Percentiles rank a stretch among this genome's conserved stretches.
Conservation (phyloP, 164 flowering plant genomes). For the Buxus sempervirens region DNA sequence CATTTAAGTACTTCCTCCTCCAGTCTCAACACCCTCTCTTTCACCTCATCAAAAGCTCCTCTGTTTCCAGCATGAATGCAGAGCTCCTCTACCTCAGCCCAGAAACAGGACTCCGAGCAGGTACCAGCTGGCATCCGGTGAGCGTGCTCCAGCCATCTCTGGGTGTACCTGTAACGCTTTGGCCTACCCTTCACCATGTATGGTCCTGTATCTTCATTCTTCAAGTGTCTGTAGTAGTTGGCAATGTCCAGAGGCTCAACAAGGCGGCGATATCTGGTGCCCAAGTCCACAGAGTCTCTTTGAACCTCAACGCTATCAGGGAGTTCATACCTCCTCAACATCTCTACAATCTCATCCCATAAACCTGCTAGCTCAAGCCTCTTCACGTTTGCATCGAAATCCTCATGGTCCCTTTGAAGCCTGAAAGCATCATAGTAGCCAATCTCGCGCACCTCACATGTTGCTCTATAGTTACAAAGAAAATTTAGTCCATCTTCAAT, state of each 20-base stretch:
- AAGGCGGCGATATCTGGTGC: slow-evolving; percentile 54
- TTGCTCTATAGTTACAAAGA: slow-evolving; percentile 37
- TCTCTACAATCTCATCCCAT: slow-evolving; percentile 75
- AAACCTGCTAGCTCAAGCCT: slow-evolving; percentile 67
- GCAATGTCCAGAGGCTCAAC: slow-evolving; percentile 88
- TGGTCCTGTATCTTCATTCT: slow-evolving; percentile 64
- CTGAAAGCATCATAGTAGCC: slow-evolving; percentile 81
- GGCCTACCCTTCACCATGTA: slow-evolving; percentile 67
- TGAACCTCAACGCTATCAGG: slow-evolving; percentile 65
- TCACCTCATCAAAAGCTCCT: slow-evolving; percentile 21
- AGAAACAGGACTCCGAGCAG: slow-evolving; percentile 47
- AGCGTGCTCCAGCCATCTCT: slow-evolving; percentile 59
- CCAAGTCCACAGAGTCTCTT: slow-evolving; percentile 53
- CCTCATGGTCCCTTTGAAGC: slow-evolving; percentile 32
- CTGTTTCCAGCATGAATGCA: slow-evolving; percentile 6
- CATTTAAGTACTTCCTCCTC: slow-evolving; percentile 29
- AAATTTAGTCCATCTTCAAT: slow-evolving; percentile 29
- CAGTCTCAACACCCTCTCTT: slow-evolving; percentile 29
- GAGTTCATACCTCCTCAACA: slow-evolving; percentile 56
- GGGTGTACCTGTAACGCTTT: slow-evolving; percentile 56
- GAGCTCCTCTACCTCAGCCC: slow-evolving; percentile 76
- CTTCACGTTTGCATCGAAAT: slow-evolving; percentile 59
- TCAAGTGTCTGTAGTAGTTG: slow-evolving; percentile 71
- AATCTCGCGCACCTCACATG: slow-evolving; percentile 28
- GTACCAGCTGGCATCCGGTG: slow-evolving; percentile 12